Evolutionary conservation across 1,139 yeast genomes (phyloP).

Genomic region (Meyerozyma sp.): DNA sequence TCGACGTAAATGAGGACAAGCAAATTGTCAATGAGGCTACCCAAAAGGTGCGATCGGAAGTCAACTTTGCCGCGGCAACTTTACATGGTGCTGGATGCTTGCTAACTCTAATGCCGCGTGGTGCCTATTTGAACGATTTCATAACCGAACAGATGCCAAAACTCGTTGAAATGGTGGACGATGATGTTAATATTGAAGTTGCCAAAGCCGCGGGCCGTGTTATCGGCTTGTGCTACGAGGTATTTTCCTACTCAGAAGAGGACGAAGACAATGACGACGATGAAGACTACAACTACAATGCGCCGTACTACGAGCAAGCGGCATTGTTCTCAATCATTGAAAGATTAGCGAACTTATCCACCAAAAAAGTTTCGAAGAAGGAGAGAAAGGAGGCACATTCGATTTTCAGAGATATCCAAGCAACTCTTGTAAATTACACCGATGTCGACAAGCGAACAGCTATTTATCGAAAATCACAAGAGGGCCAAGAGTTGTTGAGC

Average conservation of each 20-base stretch:
- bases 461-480: slow-evolving; percentile 28
- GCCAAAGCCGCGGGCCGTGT: slow-evolving; percentile 55
- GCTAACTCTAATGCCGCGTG: slow-evolving; percentile 37
- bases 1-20: slow-evolving; percentile 35
- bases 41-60: slow-evolving; percentile 28
- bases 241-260: slow-evolving; percentile 41
- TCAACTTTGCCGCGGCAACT: slow-evolving; percentile 37
- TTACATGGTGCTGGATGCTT: slow-evolving; percentile 46
- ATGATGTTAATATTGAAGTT: slow-evolving; percentile 36
- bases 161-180: slow-evolving; percentile 36
- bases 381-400: slow-evolving; percentile 60
- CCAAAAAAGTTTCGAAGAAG: slow-evolving; percentile 55
- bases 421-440: slow-evolving; percentile 44
- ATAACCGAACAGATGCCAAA: slow-evolving; percentile 33
- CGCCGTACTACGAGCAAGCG: slow-evolving; percentile 58
- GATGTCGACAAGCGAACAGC: slow-evolving; percentile 32
- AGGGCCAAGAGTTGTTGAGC: slow-evolving; percentile 37
- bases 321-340: slow-evolving; percentile 41
- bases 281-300: slow-evolving; percentile 36
- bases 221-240: slow-evolving; percentile 58
- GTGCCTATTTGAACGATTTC: slow-evolving; percentile 38
- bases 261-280: slow-evolving; percentile 27
- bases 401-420: slow-evolving; percentile 55
- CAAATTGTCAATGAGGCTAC: slow-evolving; percentile 32
- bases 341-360: slow-evolving; percentile 45